phyloP scores from a whole-genome alignment of 208 protist genomes.

The Balamuthia mandrillaris region DNA sequence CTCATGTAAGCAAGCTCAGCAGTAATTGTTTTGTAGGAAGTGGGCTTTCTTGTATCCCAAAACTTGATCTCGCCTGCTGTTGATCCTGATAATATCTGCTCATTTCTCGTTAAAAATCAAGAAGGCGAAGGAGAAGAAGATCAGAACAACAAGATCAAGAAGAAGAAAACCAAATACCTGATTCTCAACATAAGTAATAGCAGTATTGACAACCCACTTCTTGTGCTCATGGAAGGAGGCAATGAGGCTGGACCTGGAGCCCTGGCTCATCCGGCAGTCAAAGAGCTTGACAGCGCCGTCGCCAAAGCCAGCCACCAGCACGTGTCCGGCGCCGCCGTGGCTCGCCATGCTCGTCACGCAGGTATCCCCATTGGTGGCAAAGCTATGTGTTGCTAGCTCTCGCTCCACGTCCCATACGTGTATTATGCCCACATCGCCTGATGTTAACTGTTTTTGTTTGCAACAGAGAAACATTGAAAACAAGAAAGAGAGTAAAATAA shows the following conservation, averaged over 20 bases:
- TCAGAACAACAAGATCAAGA: too few species aligned
- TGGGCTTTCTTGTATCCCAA: conserved; percentile 51
- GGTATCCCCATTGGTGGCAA: conserved; percentile 36
- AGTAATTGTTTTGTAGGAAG: conserved; percentile 22
- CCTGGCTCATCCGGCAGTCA: conserved; percentile 44
- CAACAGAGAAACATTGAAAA: too few species aligned
- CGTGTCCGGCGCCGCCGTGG: conserved; percentile 7
- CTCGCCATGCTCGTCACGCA: conserved; percentile 40
- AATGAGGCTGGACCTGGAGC: conserved; percentile 34
- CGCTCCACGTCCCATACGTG: conserved; percentile 61
- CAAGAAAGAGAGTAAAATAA: not conserved
- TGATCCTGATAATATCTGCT: conserved; percentile 45
- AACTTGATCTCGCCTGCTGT: conserved; percentile 62
- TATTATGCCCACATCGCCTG: conserved; percentile 44
- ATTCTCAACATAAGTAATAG: conserved; percentile 23
- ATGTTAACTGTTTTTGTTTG: too few species aligned
- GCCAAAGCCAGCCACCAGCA: conserved; percentile 53
- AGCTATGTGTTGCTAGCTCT: conserved; percentile 58
- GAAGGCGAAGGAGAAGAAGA: too few species aligned
- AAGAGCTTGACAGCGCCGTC: conserved; percentile 62
- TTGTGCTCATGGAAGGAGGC: conserved; percentile 52
- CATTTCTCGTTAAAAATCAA: not conserved
- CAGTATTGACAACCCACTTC: conserved; percentile 52
- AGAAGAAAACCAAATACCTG: too few species aligned
- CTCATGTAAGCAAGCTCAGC: not conserved